phyloP scores from a whole-genome alignment of 2,329 filamentous ascomycete genomes.

The Arthrinium puccinioides region DNA sequence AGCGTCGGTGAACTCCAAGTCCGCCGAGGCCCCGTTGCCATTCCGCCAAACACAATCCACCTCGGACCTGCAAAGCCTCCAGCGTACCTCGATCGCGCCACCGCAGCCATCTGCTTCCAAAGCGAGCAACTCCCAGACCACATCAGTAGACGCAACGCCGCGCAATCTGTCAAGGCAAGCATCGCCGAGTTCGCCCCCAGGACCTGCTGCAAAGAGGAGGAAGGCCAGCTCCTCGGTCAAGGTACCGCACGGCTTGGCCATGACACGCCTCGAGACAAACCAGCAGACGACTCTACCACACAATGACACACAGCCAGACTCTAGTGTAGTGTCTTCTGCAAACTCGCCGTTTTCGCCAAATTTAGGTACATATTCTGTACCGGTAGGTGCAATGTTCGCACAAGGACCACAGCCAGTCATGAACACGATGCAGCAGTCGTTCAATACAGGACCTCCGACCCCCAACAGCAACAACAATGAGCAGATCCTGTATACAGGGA shows the following conservation, averaged over 20 bases:
- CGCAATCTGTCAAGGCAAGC: constrained; percentile 64
- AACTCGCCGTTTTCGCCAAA: constrained; percentile 49
- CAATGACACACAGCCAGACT: constrained; percentile 20
- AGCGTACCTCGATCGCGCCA: constrained; percentile 37
- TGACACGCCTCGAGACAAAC: constrained; percentile 71
- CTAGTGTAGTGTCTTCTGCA: constrained; percentile 26
- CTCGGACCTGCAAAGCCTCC: constrained; percentile 55
- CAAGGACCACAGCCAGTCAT: constrained; percentile 17
- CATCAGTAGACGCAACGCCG: constrained; percentile 35
- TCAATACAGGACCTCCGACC: constrained; percentile 55
- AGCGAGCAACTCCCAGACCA: constrained; percentile 29
- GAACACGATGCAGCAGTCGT: constrained; percentile 27
- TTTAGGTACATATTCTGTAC: constrained; percentile 33
- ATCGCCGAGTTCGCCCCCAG: constrained; percentile 59
- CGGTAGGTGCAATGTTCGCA: constrained; percentile 24
- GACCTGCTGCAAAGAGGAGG: constrained; percentile 69
- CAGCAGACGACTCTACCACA: constrained; percentile 31
- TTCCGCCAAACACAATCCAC: constrained; percentile 54
- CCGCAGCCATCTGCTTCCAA: constrained; percentile 11
- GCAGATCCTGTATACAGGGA: constrained; percentile 47
- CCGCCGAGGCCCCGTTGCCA: constrained; percentile 27
- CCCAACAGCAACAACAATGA: constrained; percentile 52
- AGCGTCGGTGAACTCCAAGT: constrained; percentile 19
- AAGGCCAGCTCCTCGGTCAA: constrained; percentile 67
- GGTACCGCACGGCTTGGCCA: constrained; percentile 65